These are phyloP conservation scores for Kalmusia sp. DNA, from an alignment of 2,329 filamentous ascomycete genomes.

Conservation along the genomic window DNA sequence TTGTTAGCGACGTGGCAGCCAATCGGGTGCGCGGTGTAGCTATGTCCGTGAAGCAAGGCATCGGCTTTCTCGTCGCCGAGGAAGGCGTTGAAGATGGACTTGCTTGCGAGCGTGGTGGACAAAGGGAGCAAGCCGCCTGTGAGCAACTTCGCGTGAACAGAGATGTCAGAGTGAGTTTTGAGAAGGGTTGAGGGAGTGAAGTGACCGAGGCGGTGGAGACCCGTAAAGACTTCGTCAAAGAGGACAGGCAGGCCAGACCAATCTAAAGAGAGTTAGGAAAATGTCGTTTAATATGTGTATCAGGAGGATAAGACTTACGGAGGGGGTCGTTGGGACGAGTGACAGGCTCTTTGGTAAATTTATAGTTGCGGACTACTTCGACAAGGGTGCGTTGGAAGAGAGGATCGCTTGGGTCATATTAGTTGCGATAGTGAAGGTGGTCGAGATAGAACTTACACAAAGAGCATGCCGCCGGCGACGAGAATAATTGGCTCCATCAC, in stretches of 20 bases:
- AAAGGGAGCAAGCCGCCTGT: conserved; percentile 82
- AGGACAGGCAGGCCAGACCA: conserved; percentile 82
- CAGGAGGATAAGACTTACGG: background rate
- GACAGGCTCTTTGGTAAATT: conserved; percentile 53
- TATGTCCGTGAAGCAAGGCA: conserved; percentile 82
- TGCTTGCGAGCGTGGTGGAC: conserved; percentile 76
- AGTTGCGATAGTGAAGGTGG: background rate
- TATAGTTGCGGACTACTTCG: conserved; percentile 67
- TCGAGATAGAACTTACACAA: conserved; percentile 64
- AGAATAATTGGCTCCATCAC: conserved; percentile 83
- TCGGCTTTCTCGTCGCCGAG: conserved; percentile 76
- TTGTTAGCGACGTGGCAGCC: conserved; percentile 81
- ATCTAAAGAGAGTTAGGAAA: conserved; percentile 23
- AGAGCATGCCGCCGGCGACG: conserved; percentile 83
- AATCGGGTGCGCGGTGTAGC: conserved; percentile 84
- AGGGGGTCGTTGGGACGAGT: background rate
- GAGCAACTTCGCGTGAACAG: conserved; percentile 82
- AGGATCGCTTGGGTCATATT: conserved; percentile 65
- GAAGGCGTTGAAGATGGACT: conserved; percentile 76
- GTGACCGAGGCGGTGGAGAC: conserved; percentile 80
- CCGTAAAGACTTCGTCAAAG: conserved; percentile 89
- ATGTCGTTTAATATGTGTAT: background rate
- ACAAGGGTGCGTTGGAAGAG: conserved; percentile 79
- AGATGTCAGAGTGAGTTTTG: conserved; percentile 72
- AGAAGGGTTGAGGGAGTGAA: conserved; percentile 76